Base-by-base conservation (phyloP, 805 yeast genomes). In the Cyberlindnera meyerae region DNA sequence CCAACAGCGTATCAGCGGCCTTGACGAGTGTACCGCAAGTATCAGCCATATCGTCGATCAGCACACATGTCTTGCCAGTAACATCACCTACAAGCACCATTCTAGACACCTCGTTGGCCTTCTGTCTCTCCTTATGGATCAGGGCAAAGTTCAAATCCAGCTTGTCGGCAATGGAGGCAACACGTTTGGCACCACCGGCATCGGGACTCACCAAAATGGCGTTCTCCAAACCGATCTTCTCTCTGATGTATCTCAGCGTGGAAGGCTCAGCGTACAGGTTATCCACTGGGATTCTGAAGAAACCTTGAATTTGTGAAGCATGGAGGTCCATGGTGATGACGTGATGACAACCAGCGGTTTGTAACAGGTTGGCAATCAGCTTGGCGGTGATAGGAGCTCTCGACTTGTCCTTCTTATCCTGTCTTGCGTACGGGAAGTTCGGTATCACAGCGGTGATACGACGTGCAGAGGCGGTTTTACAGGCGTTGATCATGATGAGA, bases 101-200 rank as follows among this genome's bases (percentile, higher is more conserved):
- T 51, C 84, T 72, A 13, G 93, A 80, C 9, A 90, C 95, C 64
- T 90, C 97, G 57, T 90, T 90, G 33, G 97, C 97, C 55, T 82
- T 77, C 33, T 86, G 90, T 57, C 98, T 77, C 66, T 90, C 98
- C 61, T 90, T 90, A 66, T 90, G 98, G 52, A 90, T 93, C 58
- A 90, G 75, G 1, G 98, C 97, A 64, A 90, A 90, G 58, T 83
- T 87, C 50, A 90, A 73, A 53, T 93, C 97, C 47, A 93, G 69
- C 52, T 83, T 77, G 55, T 90, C 97, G 11, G 97, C 97, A 34
- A 90, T 67, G 5, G 89, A 79, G 2, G 97, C 97, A 18, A 89
- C 98, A 48, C 98, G 75, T 62, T 90, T 90, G 37, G 97, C 97
- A 42, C 98, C 98, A 51, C 98, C 98, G 4, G 98, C 98, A 65